Base-by-base conservation (phyloP, 306 rosid genomes). In the Prunus kanzakura region DNA sequence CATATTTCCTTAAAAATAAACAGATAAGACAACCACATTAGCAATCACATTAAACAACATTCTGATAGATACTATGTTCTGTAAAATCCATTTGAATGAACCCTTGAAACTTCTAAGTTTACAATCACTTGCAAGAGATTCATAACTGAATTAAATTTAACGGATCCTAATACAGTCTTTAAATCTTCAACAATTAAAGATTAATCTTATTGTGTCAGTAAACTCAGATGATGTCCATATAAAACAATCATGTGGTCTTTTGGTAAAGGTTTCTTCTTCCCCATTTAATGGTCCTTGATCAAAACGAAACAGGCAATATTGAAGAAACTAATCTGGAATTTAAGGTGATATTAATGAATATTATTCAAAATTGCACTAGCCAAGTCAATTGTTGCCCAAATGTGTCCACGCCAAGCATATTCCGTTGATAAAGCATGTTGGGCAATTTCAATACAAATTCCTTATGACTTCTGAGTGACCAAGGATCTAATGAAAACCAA, bases 1-100 rank as follows among this genome's bases (percentile, higher is more conserved):
- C 95, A 15, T 82, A 86, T 69, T 90, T 90, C 85, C 95, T 90
- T 55, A 29, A 35, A 67, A 63, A 55, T 18, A 63, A 74, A 77
- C 29, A 71, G 75, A 9, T 64, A 19, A 30, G 47, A 75, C 51
- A 82, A 50, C 25, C 74, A 69, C 57, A 76, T 51, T 69, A 64
- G 72, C 10, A 3, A 30, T 70, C 60, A 8, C 13, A 25, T 13
- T 57, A 20, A 73, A 57, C 27, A 46, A 56, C 32, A 25, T 5
- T 55, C 14, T 22, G 23, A 45, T 0, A 63, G 10, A 73, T 60
- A 61, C 29, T 9, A 66, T 23, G 25, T 22, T 63, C 64, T 52
- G n/a, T 20, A 25, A 58, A 29, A 55, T 56, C 12, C 23, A 62
- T 8, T 41, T 64, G 27, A 32, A 65, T 41, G 20, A 19, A 41